phyloP scores from a whole-genome alignment of 2,329 filamentous ascomycete species.

The Zymoseptoria crescenta region DNA sequence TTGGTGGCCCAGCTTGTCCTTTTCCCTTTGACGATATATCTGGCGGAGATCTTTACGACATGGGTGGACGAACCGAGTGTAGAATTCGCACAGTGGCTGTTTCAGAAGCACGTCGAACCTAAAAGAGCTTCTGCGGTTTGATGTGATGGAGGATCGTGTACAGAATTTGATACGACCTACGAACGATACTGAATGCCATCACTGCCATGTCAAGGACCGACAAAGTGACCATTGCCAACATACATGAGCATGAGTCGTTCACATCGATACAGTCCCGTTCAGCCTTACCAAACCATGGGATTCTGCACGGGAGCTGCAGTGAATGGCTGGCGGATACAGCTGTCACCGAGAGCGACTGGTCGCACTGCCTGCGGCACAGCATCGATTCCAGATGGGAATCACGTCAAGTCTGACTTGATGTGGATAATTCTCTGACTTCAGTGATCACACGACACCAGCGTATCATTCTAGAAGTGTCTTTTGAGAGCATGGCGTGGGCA shows the following conservation, averaged over 20 bases:
- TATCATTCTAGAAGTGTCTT: neutral
- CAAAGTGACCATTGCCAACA: too few relatives aligned
- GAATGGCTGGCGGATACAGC: too few relatives aligned
- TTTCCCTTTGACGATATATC: constrained; percentile 3
- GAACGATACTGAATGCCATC: neutral
- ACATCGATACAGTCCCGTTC: too few relatives aligned
- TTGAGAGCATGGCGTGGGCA: neutral
- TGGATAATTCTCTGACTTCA: neutral
- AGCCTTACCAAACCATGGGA: too few relatives aligned
- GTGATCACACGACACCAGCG: neutral
- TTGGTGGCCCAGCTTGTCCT: constrained; percentile 4
- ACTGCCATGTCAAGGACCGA: too few relatives aligned
- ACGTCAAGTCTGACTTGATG: neutral
- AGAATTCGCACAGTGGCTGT: constrained; percentile 3
- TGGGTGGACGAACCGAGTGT: constrained; percentile 6
- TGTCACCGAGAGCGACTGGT: too few relatives aligned
- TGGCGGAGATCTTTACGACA: constrained; percentile 2
- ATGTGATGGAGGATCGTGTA: neutral
- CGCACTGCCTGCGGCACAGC: neutral
- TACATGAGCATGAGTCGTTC: too few relatives aligned
- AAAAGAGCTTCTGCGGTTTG: neutral
- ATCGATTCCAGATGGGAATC: neutral
- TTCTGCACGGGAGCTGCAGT: too few relatives aligned
- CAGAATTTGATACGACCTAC: neutral
- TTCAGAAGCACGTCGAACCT: neutral